Evolutionary conservation across 75 land plant species (phyloP), one percentile per base, ranked within the genome.

Genomic region (Chamaecyparis obtusa): DNA sequence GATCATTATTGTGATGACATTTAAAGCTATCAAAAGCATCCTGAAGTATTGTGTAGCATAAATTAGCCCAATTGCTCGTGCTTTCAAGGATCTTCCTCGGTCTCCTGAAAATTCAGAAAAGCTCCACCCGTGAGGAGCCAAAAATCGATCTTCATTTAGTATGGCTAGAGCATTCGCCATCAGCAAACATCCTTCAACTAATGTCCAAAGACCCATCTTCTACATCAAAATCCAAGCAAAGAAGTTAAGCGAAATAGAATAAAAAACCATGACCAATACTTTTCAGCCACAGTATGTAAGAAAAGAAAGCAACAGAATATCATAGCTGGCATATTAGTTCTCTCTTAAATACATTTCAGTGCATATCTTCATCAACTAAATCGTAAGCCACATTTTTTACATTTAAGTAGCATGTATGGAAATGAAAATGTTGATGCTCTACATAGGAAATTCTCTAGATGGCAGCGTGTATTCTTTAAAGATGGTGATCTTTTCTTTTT

Each of bases 111-210:
- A 88, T 74, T 94, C 98, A 27, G 90, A 86, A 88, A 96, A 93
- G 64, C 95, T 91, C 96, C 93, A 96, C 56, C 98, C 97, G 55
- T 91, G 87, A 1, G 93, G 94, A 43, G 94, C 94, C 8, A 96
- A 91, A 84, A 96, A 95, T 13, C 97, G 92, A 43, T 96, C 97
- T 81, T 96, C 98, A 87, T 95, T 96, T 85, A 96, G 89, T 43
- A 96, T 93, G 27, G 97, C 97, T 7, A 96, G 85, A 14, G 95
- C 94, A 89, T 96, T 96, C 21, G 92, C 91, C 69, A 95, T 67
- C 56, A 96, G 92, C 74, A 96, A 89, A 39, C 88, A 85, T 1
- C 98, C 98, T 85, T 96, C 95, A 43, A 96, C 69, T 76, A 96
- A 77, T 76, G 92, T 92, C 95, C 97, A 97, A 87, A 97, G 87